phyloP scores from a whole-genome alignment of 495 filamentous ascomycete species.

The Penicillium desertorum region DNA sequence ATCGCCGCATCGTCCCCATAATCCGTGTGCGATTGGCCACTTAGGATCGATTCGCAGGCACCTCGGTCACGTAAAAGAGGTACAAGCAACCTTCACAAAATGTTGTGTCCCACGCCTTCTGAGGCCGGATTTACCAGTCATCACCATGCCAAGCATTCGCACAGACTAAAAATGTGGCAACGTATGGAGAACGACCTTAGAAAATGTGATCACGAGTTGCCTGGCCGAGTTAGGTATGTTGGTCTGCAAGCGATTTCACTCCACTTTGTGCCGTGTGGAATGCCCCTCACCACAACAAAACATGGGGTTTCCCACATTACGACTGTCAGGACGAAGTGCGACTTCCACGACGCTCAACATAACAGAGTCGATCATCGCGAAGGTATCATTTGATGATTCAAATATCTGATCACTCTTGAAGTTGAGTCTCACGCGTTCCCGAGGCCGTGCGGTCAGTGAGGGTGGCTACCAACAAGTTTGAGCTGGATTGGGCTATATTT shows the following conservation, averaged over 20 bases:
- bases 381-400: background rate
- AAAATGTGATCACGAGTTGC: background rate
- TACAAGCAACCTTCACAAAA: background rate
- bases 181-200: constrained; percentile 2
- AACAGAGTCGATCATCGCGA: background rate
- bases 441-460: background rate
- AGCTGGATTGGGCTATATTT: background rate
- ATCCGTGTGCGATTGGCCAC: background rate
- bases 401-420: background rate
- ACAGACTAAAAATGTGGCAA: background rate
- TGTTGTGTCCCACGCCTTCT: background rate
- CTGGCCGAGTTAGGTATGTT: constrained; percentile 8
- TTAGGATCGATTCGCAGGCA: constrained; percentile 1
- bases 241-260: background rate
- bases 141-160: constrained; percentile 6
- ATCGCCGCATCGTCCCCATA: background rate
- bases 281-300: background rate
- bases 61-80: background rate
- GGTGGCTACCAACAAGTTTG: constrained; percentile 2
- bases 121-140: background rate
- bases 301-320: background rate
- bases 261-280: constrained; percentile 9
- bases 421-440: background rate
- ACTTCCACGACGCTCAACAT: background rate
- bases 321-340: background rate